A percentile compares a stretch with the other conserved stretches of the same genome.
Evolutionary conservation across 192 early-diverging fungal genomes (phyloP).

Genomic region (Tieghemiomyces parasiticus): DNA sequence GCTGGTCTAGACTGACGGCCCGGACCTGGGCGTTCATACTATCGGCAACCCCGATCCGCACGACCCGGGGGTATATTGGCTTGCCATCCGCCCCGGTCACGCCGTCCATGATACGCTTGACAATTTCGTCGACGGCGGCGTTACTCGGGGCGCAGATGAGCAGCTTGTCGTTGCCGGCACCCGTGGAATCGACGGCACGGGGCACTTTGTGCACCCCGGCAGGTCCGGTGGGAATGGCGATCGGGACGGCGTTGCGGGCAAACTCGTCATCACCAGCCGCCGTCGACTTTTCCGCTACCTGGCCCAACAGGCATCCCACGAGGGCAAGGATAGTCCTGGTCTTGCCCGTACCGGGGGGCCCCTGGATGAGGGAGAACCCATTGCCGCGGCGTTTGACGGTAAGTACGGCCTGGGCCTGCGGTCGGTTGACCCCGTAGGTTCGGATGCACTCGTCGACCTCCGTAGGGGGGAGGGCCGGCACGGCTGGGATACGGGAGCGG

Average conservation of each 20-base stretch:
- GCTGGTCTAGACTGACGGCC: conserved; percentile 53
- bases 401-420: conserved; percentile 77
- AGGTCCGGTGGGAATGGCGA: background rate
- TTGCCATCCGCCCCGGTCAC: conserved; percentile 42
- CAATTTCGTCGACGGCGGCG: conserved; percentile 92
- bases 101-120: conserved; percentile 65
- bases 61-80: conserved; percentile 49
- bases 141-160: conserved; percentile 93
- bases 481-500: conserved; percentile 22
- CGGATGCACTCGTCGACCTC: conserved; percentile 31
- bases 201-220: background rate
- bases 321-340: conserved; percentile 85
- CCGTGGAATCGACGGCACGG: background rate
- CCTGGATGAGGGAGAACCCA: conserved; percentile 87
- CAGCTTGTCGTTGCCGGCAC: conserved; percentile 30
- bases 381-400: conserved; percentile 39
- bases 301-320: conserved; percentile 43
- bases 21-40: conserved; percentile 55
- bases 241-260: background rate
- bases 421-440: conserved; percentile 70
- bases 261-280: background rate
- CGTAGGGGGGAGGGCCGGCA: conserved; percentile 16
- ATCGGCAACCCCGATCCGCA: conserved; percentile 65
- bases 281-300: background rate
- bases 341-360: conserved; percentile 54